Base-by-base conservation (phyloP, 2,329 filamentous ascomycete species). In the Paramyrothecium roridum region DNA sequence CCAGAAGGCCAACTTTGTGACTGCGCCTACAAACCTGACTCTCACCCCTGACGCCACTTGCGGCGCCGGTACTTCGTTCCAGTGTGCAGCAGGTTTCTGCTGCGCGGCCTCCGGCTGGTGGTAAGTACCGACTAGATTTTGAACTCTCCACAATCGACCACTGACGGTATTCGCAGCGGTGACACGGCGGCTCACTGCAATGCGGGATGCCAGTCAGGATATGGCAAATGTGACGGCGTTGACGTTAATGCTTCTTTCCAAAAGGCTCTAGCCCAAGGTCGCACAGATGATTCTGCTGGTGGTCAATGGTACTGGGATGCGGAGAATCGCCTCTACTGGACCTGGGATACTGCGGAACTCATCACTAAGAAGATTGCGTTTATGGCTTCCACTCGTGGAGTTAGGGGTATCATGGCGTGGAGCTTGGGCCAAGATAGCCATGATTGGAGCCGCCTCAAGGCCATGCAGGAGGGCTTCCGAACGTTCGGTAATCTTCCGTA, bases 251-350 rank as follows among this genome's bases (percentile, higher is more conserved):
- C 19, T 16, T 48, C 70, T 0, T 82, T 82, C 69, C 60, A 67
- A 22, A 67, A 67, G 20, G 81, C 79, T 10, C 55, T 77, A 4
- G 53, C 64, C 3, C 63, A 76, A 23, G 74, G 76, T 17, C 60
- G 71, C 45, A 70, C 78, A 0, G 75, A 82, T 21, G 76, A 77
- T 4, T 67, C 64, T 3, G 76, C 81, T 57, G 78, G 80, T 0
- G 82, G 79, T 2, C 80, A 81, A 66, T 84, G 81, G 73, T 85
- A 73, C 67, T 81, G 77, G 73, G 80, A 85, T 57, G 33, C 67
- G 0, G 58, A 64, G 2, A 72, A 73, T 21, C 65, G 68, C 6
- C 62, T 81, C 37, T 84, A 80, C 69, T 84, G 80, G 81, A 78
- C 78, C 2, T 84, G 78, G 78, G 82, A 84, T 53, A 82, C 76